These are phyloP conservation scores for Aegilops tauschii DNA, from an alignment of 176 grass and related monocot species.

Conservation along the genomic window DNA sequence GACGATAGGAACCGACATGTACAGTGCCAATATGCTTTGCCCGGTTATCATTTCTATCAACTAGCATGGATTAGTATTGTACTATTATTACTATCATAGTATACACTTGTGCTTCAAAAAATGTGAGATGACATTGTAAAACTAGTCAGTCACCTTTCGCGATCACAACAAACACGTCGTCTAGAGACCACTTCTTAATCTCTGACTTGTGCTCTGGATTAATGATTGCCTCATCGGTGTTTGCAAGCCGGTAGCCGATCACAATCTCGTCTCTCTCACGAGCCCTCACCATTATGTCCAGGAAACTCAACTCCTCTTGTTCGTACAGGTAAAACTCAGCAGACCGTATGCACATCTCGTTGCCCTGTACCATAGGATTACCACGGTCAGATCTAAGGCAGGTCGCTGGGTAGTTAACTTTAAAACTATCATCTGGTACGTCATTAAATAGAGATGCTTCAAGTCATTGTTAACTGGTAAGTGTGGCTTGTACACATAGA, in stretches of 20 bases:
- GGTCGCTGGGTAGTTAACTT: neutral
- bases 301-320: conserved; percentile 92
- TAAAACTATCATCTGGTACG: neutral
- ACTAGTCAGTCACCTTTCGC: conserved; percentile 71
- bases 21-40: conserved; percentile 23
- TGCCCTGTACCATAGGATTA: conserved; percentile 59
- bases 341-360: conserved; percentile 86
- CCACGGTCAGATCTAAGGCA: neutral
- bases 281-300: conserved; percentile 91
- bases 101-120: conserved; percentile 43
- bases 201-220: conserved; percentile 74
- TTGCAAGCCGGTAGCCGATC: conserved; percentile 81
- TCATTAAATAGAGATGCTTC: neutral
- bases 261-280: conserved; percentile 82
- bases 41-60: conserved; percentile 34
- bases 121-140: conserved; percentile 21
- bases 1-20: conserved; percentile 20
- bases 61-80: conserved; percentile 33
- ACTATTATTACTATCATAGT: conserved; percentile 31
- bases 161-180: conserved; percentile 97
- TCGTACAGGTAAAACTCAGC: conserved; percentile 95
- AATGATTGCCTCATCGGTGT: conserved; percentile 76
- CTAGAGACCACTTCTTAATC: conserved; percentile 86
- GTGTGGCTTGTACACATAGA: neutral
- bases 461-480: neutral